These are phyloP conservation scores for Quercus agrifolia DNA, from an alignment of 306 rosid species.

Conservation along the genomic window DNA sequence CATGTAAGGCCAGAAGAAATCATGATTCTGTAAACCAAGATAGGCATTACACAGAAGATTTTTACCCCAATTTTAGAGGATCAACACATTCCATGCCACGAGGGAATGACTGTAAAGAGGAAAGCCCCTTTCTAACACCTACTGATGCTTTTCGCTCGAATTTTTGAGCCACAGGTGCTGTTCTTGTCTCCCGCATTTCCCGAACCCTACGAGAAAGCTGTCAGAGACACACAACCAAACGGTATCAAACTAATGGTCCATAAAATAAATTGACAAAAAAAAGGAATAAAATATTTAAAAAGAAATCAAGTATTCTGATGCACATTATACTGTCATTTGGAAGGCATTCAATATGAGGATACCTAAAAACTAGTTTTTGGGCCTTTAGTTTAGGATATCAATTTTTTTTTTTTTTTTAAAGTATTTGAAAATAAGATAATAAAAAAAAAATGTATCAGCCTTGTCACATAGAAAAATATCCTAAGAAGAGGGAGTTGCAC, in stretches of 20 bases:
- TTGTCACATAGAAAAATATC: too few species aligned
- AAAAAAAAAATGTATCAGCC: too few species aligned
- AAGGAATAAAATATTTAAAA: conserved; percentile 2
- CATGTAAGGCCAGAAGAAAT: conserved; percentile 4
- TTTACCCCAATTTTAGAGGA: conserved; percentile 92
- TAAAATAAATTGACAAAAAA: neutral
- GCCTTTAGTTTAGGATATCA: neutral
- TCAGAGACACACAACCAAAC: conserved; percentile 47
- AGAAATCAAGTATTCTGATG: neutral
- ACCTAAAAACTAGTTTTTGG: neutral
- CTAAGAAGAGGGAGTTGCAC: too few species aligned
- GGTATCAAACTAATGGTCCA: conserved; percentile 32
- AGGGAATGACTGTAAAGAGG: conserved; percentile 71
- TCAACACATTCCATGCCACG: conserved; percentile 98
- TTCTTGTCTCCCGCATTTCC: conserved; percentile 92
- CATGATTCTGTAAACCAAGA: conserved; percentile 20
- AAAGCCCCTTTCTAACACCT: conserved; percentile 59
- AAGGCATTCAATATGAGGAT: neutral
- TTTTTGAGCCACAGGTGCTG: conserved; percentile 86
- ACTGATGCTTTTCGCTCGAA: conserved; percentile 55
- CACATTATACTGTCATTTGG: neutral
- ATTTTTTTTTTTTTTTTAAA: neutral
- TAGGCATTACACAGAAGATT: conserved; percentile 15
- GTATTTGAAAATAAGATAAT: too few species aligned
- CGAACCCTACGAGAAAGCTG: conserved; percentile 99